These are phyloP conservation scores for Aureobasidium subglaciale DNA, from an alignment of 2,329 filamentous ascomycete genomes.

Conservation along the genomic window DNA sequence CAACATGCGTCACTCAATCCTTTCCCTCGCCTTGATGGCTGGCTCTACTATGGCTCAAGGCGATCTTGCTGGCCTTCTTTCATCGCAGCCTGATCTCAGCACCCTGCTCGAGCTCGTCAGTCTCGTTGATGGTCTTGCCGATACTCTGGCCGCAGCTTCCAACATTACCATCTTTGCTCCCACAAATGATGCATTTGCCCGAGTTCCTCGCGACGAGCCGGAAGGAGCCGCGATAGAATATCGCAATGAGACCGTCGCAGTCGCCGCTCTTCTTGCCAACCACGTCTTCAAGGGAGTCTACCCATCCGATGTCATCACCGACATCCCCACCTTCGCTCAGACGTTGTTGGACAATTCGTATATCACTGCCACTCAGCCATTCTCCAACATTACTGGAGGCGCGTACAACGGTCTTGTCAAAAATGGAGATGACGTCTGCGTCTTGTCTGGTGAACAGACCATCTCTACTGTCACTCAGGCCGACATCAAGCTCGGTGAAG, in stretches of 20 bases:
- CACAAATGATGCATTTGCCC: constrained; percentile 30
- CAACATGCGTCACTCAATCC: background rate
- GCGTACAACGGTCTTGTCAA: constrained; percentile 32
- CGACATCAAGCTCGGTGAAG: constrained; percentile 17
- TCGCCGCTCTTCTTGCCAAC: constrained; percentile 5
- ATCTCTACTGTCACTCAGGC: constrained; percentile 30
- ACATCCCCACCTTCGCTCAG: constrained; percentile 21
- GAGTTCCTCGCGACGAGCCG: constrained; percentile 28
- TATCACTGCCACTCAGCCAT: constrained; percentile 29
- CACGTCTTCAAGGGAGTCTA: constrained; percentile 29
- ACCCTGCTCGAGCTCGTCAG: constrained; percentile 22
- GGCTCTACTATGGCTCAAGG: constrained; percentile 15
- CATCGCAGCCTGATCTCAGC: constrained; percentile 22
- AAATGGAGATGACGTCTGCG: constrained; percentile 27
- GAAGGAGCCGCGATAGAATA: constrained; percentile 30
- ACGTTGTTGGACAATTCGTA: constrained; percentile 27
- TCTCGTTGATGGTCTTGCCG: constrained; percentile 25
- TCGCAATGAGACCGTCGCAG: constrained; percentile 16
- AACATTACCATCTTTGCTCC: constrained; percentile 34
- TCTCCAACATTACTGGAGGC: constrained; percentile 33
- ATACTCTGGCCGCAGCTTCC: constrained; percentile 26
- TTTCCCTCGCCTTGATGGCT: constrained; percentile 8
- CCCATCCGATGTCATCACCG: constrained; percentile 24
- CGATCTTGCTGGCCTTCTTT: constrained; percentile 20
- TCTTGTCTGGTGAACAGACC: constrained; percentile 30